Evolutionary conservation across 2,329 filamentous ascomycete species (phyloP).

Genomic region (Ascochyta rabiei): DNA sequence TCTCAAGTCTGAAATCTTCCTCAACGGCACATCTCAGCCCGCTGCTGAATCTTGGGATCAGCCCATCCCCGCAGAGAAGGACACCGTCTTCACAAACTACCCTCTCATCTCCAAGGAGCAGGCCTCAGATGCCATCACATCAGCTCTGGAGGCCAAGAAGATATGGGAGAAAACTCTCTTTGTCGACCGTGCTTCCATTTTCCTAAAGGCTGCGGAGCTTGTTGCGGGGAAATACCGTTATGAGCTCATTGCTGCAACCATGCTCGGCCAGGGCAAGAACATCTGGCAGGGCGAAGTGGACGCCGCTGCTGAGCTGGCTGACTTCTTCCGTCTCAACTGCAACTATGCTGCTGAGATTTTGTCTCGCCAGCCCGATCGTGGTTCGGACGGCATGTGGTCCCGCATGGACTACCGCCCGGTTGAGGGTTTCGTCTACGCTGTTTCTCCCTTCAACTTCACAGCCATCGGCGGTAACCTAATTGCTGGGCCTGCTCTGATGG

Average conservation of each 20-base stretch:
- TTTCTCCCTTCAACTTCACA: constrained; percentile 95
- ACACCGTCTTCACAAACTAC: constrained; percentile 76
- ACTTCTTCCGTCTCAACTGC: constrained; percentile 91
- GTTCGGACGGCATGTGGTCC: constrained; percentile 82
- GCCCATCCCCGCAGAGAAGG: constrained; percentile 58
- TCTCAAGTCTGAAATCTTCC: constrained; percentile 33
- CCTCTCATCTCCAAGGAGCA: constrained; percentile 77
- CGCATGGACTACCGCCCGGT: constrained; percentile 84
- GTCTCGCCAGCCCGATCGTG: constrained; percentile 79
- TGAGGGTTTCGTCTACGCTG: constrained; percentile 92
- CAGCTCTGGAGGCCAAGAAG: constrained; percentile 80
- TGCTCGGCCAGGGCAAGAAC: constrained; percentile 96
- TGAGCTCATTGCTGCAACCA: constrained; percentile 92
- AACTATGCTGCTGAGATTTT: constrained; percentile 91
- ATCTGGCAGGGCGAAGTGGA: constrained; percentile 98
- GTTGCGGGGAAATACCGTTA: constrained; percentile 90
- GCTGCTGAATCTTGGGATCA: constrained; percentile 33
- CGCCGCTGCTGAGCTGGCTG: constrained; percentile 84
- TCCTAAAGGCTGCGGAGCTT: constrained; percentile 92
- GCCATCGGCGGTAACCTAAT: constrained; percentile 88
- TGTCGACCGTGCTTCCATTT: constrained; percentile 86
- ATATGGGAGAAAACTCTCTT: constrained; percentile 87
- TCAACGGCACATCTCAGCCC: constrained; percentile 35
- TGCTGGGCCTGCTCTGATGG: constrained; percentile 81
- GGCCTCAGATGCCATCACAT: constrained; percentile 77